A percentile compares a stretch with the other conserved stretches of the same genome.
Conservation (phyloP, 2,329 filamentous ascomycete genomes). For the Chalaropsis ovoidea region DNA sequence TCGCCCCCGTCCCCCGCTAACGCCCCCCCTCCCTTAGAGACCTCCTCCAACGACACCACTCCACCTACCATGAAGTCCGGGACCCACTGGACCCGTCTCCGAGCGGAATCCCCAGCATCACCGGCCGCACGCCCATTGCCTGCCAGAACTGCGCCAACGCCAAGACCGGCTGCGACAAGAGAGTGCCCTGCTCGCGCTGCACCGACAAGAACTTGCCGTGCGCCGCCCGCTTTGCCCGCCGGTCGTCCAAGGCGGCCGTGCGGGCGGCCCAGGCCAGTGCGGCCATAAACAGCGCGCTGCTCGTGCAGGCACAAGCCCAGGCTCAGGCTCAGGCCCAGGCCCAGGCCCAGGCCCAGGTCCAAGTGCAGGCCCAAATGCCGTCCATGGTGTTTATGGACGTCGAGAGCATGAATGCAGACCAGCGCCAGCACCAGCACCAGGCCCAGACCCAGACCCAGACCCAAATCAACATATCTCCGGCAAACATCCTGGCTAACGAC, state of each 20-base stretch:
- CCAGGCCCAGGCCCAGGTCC: not conserved
- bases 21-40: slow-evolving; percentile 33
- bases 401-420: slow-evolving; percentile 27
- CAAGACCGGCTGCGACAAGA: slow-evolving; percentile 36
- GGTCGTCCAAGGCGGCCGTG: slow-evolving; percentile 41
- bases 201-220: slow-evolving; percentile 33
- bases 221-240: slow-evolving; percentile 41
- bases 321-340: not conserved
- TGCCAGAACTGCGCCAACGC: slow-evolving; percentile 35
- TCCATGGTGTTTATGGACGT: slow-evolving; percentile 35
- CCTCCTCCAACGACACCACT: slow-evolving; percentile 42
- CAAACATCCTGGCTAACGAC: slow-evolving; percentile 22
- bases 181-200: slow-evolving; percentile 34
- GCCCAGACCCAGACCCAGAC: not conserved
- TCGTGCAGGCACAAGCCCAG: slow-evolving; percentile 21
- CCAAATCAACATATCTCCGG: not conserved
- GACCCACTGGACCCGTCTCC: slow-evolving; percentile 39
- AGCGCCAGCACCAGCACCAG: slow-evolving; percentile 12
- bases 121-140: slow-evolving; percentile 35
- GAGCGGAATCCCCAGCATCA: slow-evolving; percentile 37
- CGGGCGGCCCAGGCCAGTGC: slow-evolving; percentile 36
- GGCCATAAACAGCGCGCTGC: slow-evolving; percentile 22
- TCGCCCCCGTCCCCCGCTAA: not conserved
- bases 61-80: slow-evolving; percentile 43
- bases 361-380: slow-evolving; percentile 23